Evolutionary conservation across 495 filamentous ascomycete species (phyloP).

Genomic region (Tuber melanosporum): DNA sequence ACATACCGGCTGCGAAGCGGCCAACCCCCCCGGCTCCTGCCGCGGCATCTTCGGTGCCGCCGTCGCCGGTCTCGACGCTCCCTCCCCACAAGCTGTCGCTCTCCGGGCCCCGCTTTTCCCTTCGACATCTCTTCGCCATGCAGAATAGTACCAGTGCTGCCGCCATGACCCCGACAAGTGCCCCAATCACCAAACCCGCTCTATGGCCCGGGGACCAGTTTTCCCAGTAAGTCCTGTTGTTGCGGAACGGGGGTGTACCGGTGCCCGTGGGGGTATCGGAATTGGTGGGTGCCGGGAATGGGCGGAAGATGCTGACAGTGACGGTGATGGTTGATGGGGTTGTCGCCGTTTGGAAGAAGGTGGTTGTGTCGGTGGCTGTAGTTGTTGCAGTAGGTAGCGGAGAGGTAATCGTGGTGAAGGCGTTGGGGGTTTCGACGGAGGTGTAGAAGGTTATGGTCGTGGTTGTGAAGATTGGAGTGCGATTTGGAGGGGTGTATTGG

Average conservation of each 20-base stretch:
- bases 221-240: background rate
- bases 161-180: background rate
- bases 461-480: background rate
- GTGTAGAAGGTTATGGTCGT: background rate
- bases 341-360: background rate
- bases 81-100: background rate
- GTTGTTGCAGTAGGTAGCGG: background rate
- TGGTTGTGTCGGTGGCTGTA: background rate
- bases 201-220: conserved; percentile 14
- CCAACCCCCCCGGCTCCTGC: background rate
- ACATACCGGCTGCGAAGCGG: background rate
- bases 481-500: background rate
- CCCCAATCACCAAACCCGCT: conserved; percentile 2
- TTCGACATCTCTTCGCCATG: conserved; percentile 4
- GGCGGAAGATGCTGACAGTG: background rate
- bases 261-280: background rate
- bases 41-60: background rate
- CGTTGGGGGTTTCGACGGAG: background rate
- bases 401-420: background rate
- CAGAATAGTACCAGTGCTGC: conserved; percentile 5
- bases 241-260: background rate
- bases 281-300: background rate
- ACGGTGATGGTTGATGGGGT: background rate
- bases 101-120: background rate
- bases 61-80: background rate